Evolutionary conservation across 495 filamentous ascomycete species (phyloP), one percentile per base, ranked within the genome.

Genomic region (Penicillium herquei): DNA sequence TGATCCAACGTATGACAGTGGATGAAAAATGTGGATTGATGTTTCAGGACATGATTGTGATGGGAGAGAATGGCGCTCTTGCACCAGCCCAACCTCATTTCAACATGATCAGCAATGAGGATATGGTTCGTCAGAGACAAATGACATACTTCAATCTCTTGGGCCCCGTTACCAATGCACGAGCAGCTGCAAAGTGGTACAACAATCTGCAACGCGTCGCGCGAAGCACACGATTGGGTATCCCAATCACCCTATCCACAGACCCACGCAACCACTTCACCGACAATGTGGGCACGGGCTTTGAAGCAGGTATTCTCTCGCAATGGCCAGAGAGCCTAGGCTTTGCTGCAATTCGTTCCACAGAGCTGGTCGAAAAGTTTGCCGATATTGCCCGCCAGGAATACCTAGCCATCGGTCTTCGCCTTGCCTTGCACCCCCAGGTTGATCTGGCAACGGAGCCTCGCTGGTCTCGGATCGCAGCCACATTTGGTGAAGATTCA

Each of bases 401-500:
- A 26, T 43, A 43, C 16, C 3, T 43, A 3, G 41, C 41, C 5
- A 14, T 43, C 11, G 41, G 41, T 10, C n/a, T 43, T 9, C 41
- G 41, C 11, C 11, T 58, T 6, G 66, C 70, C 12, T 52, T 75
- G 0, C 71, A 73, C 43, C 71, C 71, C 8, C 71, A 73, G 40
- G 63, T 75, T 7, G 70, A 75, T 44, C 9, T 75, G 13, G 39
- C 68, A 2, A 74, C 71, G 0, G 71, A 75, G 44, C 65, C 65
- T 13, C 65, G 71, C 9, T 75, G 71, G 70, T 54, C 68, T 1
- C 64, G 71, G 8, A 70, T 68, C 32, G 45, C 42, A 0, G 61
- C 6, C 14, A 43, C 41, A 6, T 71, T 68, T 39, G 70, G 71
- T 0, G 72, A 73, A 30, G 60, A 70, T 40, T 56, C 65, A 9